phyloP scores from a whole-genome alignment of 768 basidiomycete species.

The Roridomyces roridus region DNA sequence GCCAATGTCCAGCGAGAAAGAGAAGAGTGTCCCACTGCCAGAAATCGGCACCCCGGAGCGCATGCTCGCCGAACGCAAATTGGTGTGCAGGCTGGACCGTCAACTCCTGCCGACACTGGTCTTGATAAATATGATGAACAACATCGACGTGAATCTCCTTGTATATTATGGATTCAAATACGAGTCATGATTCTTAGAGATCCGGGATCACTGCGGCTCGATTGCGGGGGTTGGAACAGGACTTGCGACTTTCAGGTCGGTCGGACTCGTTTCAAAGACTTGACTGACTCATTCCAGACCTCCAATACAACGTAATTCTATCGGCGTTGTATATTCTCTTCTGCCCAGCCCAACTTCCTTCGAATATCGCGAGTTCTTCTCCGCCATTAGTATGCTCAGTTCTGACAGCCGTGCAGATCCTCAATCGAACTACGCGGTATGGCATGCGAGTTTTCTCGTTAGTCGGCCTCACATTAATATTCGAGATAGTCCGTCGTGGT shows the following conservation, averaged over 20 bases:
- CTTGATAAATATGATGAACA: conserved; percentile 56
- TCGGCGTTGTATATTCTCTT: conserved; percentile 42
- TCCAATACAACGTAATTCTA: conserved; percentile 12
- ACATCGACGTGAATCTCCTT: conserved; percentile 46
- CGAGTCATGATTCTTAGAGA: conserved; percentile 21
- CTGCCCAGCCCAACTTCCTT: conserved; percentile 48
- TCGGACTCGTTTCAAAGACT: no score
- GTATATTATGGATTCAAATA: not conserved
- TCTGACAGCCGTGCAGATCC: conserved; percentile 42
- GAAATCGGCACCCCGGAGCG: not conserved
- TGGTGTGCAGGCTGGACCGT: conserved; percentile 49
- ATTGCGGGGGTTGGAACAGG: conserved; percentile 36
- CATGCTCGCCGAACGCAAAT: conserved; percentile 24
- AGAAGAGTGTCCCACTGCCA: no score
- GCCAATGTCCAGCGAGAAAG: no score
- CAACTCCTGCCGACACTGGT: conserved; percentile 51
- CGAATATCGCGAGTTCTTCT: no score
- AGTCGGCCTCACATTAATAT: no score
- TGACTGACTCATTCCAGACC: not conserved
- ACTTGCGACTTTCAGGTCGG: conserved; percentile 22
- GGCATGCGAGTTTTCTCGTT: no score
- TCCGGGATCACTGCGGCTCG: conserved; percentile 35
- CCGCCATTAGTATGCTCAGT: no score
- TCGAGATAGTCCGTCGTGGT: conserved; percentile 70
- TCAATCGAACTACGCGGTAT: conserved; percentile 60